Percentiles rank a stretch among this genome's conserved stretches.
Evolutionary conservation across 768 basidiomycete genomes (phyloP).

Genomic region (Boletus eberwhitei): DNA sequence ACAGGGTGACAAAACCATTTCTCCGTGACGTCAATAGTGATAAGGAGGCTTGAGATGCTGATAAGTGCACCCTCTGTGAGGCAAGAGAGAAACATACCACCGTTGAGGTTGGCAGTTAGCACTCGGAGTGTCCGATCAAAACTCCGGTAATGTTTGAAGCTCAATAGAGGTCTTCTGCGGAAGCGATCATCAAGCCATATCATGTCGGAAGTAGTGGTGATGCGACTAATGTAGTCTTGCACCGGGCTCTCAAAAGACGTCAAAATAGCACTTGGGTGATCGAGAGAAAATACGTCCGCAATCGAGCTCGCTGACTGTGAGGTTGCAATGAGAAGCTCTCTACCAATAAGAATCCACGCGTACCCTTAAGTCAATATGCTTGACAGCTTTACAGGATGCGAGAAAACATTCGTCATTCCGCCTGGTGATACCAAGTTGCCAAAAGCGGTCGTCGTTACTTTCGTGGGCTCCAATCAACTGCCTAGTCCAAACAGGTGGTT

Average conservation of each 20-base stretch:
- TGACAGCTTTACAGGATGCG: slow-evolving; percentile 42
- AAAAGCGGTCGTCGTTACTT: slow-evolving; percentile 39
- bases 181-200: slow-evolving; percentile 70
- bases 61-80: neutral
- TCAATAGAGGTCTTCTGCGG: slow-evolving; percentile 54
- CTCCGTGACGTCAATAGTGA: slow-evolving; percentile 59
- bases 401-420: slow-evolving; percentile 41
- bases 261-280: slow-evolving; percentile 38
- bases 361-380: slow-evolving; percentile 58
- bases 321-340: slow-evolving; percentile 4
- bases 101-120: slow-evolving; percentile 35
- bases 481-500: slow-evolving; percentile 13
- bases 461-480: slow-evolving; percentile 15
- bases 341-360: slow-evolving; percentile 8
- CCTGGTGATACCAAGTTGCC: slow-evolving; percentile 45
- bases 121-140: slow-evolving; percentile 56
- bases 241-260: slow-evolving; percentile 51
- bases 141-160: slow-evolving; percentile 56
- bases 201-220: slow-evolving; percentile 60
- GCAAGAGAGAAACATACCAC: slow-evolving; percentile 26
- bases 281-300: slow-evolving; percentile 35
- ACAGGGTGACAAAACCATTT: slow-evolving; percentile 58
- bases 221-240: slow-evolving; percentile 44
- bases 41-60: slow-evolving; percentile 37
- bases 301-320: slow-evolving; percentile 30